phyloP scores from a whole-genome alignment of 1,284 basidiomycete genomes.

The Entoloma clypeatum region DNA sequence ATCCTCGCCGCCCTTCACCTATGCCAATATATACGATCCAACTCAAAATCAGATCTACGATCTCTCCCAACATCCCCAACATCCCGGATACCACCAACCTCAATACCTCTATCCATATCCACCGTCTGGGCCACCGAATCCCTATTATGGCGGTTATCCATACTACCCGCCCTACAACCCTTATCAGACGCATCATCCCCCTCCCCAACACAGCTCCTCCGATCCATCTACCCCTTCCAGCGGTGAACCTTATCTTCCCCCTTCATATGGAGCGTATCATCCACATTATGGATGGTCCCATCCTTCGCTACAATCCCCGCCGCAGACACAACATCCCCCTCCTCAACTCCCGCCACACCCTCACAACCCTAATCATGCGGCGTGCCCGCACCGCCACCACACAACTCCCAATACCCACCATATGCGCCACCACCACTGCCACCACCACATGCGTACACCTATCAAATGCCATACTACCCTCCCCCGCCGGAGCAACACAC shows the following conservation, averaged over 20 bases:
- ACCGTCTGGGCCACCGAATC: slow-evolving; percentile 31
- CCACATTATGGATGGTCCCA: slow-evolving; percentile 41
- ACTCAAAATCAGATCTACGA: slow-evolving; percentile 46
- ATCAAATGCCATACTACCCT: slow-evolving; percentile 49
- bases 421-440: slow-evolving; percentile 37
- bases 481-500: slow-evolving; percentile 38
- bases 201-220: slow-evolving; percentile 30
- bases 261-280: slow-evolving; percentile 32
- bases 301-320: slow-evolving; percentile 32
- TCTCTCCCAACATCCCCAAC: slow-evolving; percentile 38
- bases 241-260: slow-evolving; percentile 34
- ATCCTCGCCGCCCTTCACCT: slow-evolving; percentile 70
- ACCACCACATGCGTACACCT: slow-evolving; percentile 37
- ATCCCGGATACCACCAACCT: slow-evolving; percentile 33
- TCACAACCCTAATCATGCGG: slow-evolving; percentile 14
- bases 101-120: slow-evolving; percentile 38
- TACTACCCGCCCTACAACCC: slow-evolving; percentile 33
- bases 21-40: slow-evolving; percentile 66
- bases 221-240: slow-evolving; percentile 32
- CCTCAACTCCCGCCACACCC: slow-evolving; percentile 18
- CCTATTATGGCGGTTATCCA: slow-evolving; percentile 31
- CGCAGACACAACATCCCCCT: slow-evolving; percentile 31
- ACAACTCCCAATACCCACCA: slow-evolving; percentile 29
- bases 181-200: slow-evolving; percentile 35
- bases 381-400: slow-evolving; percentile 29